Evolutionary conservation across 148 eudicot genomes (phyloP).

Genomic region (Camellia sinensis): DNA sequence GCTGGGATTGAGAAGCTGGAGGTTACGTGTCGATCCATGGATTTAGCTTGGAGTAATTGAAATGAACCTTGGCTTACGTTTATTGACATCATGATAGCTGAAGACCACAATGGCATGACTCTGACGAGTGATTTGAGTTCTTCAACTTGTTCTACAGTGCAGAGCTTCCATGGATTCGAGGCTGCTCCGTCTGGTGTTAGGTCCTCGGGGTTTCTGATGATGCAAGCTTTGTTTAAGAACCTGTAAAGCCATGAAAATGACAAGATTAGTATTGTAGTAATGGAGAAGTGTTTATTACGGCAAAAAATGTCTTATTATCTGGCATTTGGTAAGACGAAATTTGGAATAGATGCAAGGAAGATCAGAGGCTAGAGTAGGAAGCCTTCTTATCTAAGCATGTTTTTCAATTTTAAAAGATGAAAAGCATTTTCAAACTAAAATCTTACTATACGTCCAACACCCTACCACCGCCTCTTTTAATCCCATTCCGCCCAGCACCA

Average conservation of each 20-base stretch:
- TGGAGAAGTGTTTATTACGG: background rate
- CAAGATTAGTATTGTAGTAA: background rate
- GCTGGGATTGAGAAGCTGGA: slow-evolving; percentile 66
- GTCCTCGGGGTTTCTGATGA: slow-evolving; percentile 47
- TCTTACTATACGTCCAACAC: too few species aligned
- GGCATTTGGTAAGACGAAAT: too few species aligned
- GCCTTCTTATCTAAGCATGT: too few species aligned
- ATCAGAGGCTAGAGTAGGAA: too few species aligned
- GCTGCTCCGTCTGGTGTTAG: slow-evolving; percentile 43
- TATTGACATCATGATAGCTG: slow-evolving; percentile 61
- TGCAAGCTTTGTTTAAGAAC: slow-evolving; percentile 76
- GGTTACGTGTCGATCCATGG: slow-evolving; percentile 74
- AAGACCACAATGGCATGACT: slow-evolving; percentile 74
- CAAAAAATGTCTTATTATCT: too few species aligned
- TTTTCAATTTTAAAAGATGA: too few species aligned
- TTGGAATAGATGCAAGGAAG: too few species aligned
- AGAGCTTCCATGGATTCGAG: slow-evolving; percentile 50
- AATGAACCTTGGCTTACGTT: slow-evolving; percentile 52
- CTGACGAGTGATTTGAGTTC: slow-evolving; percentile 65
- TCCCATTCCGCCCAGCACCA: too few species aligned
- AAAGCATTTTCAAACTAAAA: too few species aligned
- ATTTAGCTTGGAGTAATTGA: slow-evolving; percentile 51
- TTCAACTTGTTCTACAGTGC: slow-evolving; percentile 72
- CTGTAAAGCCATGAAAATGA: slow-evolving; percentile 26
- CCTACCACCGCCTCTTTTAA: too few species aligned